phyloP scores from a whole-genome alignment of 345 rosid genomes.

The Eucalyptus decipiens region DNA sequence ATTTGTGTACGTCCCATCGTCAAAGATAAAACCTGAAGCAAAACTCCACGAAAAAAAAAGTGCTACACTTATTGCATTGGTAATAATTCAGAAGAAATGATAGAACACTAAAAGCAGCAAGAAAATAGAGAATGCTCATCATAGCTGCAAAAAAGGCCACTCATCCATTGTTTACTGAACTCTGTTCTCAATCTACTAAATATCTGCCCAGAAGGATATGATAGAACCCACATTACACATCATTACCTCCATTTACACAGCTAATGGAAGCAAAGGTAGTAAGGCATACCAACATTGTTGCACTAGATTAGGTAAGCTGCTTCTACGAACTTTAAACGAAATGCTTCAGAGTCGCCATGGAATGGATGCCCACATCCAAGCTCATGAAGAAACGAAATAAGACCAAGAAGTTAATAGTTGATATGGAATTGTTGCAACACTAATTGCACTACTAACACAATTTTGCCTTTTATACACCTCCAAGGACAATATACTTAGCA shows the following conservation, averaged over 20 bases:
- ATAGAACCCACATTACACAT: not conserved
- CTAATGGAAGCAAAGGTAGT: not conserved
- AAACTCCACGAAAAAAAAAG: not conserved
- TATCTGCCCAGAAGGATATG: not conserved
- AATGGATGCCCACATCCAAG: not conserved
- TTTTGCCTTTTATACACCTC: not conserved
- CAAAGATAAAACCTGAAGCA: not conserved
- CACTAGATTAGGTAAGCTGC: not conserved
- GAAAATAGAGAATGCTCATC: not conserved
- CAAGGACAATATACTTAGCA: not conserved
- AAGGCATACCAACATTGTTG: not conserved
- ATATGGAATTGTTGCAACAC: not conserved
- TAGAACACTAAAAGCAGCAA: not conserved
- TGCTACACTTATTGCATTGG: no score
- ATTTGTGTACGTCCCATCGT: not conserved
- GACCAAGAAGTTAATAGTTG: not conserved
- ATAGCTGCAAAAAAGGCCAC: not conserved
- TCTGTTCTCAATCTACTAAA: not conserved
- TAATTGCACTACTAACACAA: not conserved
- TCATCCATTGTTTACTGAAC: not conserved
- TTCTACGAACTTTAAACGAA: not conserved
- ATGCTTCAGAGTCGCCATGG: not conserved
- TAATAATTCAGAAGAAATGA: no score
- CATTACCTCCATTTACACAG: not conserved
- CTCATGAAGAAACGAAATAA: not conserved